These are phyloP conservation scores for Lignosus rhinocerotis DNA, from an alignment of 1,284 basidiomycete genomes.

Conservation along the genomic window DNA sequence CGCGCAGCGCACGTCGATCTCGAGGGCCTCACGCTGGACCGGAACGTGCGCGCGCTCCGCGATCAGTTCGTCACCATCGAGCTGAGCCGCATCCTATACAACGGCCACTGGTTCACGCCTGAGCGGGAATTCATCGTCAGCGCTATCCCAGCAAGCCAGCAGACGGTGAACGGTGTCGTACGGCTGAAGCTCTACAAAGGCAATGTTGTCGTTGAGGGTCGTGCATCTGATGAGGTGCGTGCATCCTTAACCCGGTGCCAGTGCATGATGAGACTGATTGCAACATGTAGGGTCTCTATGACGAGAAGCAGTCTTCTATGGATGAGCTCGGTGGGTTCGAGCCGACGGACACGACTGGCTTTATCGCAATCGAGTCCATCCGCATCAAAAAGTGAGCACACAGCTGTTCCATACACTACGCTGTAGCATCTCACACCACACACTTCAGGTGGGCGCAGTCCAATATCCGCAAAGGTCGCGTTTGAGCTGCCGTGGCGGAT, in stretches of 20 bases:
- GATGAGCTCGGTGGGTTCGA: constrained; percentile 98
- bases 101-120: constrained; percentile 96
- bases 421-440: constrained; percentile 1
- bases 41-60: constrained; percentile 92
- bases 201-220: constrained; percentile 92
- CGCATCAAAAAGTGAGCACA: constrained; percentile 87
- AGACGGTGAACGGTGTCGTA: constrained; percentile 94
- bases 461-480: constrained; percentile 75
- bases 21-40: constrained; percentile 96
- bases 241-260: not conserved
- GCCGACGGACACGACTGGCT: constrained; percentile 88
- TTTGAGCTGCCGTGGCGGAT: not conserved
- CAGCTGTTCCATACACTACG: constrained; percentile 14
- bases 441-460: constrained; percentile 75
- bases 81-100: constrained; percentile 92
- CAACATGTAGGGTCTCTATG: constrained; percentile 78
- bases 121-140: constrained; percentile 95
- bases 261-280: not conserved
- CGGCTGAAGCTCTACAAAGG: constrained; percentile 95
- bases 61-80: constrained; percentile 95
- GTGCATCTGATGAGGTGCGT: constrained; percentile 82
- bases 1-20: constrained; percentile 95
- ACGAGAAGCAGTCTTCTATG: constrained; percentile 98
- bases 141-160: constrained; percentile 89
- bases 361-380: constrained; percentile 95